Evolutionary conservation across 2,329 filamentous ascomycete genomes (phyloP).

Genomic region (Amauroascus verrucosus): DNA sequence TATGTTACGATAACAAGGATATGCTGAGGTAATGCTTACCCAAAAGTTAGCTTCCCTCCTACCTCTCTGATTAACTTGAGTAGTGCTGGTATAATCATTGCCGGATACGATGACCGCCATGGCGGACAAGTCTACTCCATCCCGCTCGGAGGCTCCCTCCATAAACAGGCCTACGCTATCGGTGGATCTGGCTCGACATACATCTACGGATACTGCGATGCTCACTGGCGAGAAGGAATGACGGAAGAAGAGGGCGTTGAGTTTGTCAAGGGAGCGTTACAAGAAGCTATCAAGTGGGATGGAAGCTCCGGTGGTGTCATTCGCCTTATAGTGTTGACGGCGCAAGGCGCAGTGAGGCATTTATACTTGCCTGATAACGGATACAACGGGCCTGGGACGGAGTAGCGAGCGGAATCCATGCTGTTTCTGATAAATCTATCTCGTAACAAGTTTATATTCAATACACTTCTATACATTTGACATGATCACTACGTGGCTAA

Average conservation of each 20-base stretch:
- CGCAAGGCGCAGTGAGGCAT: constrained; percentile 80
- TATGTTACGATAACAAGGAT: constrained; percentile 98
- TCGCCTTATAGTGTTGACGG: constrained; percentile 90
- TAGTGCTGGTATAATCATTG: constrained; percentile 94
- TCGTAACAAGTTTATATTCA: background rate
- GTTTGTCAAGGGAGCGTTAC: constrained; percentile 84
- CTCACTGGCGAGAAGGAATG: constrained; percentile 93
- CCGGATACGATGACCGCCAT: constrained; percentile 91
- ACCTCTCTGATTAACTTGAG: background rate
- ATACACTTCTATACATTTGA: background rate
- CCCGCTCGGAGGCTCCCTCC: constrained; percentile 86
- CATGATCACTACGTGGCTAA: background rate
- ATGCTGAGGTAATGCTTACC: constrained; percentile 55
- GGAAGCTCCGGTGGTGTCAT: constrained; percentile 97
- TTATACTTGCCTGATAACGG: constrained; percentile 88
- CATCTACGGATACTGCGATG: constrained; percentile 98
- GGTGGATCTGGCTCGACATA: constrained; percentile 96
- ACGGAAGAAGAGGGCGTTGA: constrained; percentile 78
- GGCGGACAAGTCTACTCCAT: constrained; percentile 97
- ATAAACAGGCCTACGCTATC: constrained; percentile 94
- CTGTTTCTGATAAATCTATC: constrained; percentile 1
- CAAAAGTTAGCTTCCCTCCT: background rate
- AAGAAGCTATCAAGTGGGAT: constrained; percentile 98
- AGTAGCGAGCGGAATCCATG: constrained; percentile 19
- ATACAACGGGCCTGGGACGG: constrained; percentile 63